These are phyloP conservation scores for Malassezia restricta DNA, from an alignment of 1,284 basidiomycete genomes.

Conservation along the genomic window DNA sequence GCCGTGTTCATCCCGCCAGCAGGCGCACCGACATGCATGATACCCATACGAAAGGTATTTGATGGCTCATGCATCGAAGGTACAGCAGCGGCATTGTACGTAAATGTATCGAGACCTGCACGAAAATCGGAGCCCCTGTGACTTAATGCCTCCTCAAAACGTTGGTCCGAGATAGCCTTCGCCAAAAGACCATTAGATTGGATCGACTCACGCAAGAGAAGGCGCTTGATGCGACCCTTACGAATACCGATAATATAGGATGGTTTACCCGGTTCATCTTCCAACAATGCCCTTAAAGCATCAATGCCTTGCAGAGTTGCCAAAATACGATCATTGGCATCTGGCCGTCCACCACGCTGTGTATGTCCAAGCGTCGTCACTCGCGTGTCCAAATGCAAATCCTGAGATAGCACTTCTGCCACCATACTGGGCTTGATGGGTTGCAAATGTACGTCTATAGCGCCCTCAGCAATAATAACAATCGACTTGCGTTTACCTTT, in stretches of 20 bases:
- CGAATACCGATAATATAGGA: slow-evolving; percentile 94
- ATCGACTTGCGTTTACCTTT: slow-evolving; percentile 94
- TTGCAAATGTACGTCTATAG: slow-evolving; percentile 71
- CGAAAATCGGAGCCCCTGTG: slow-evolving; percentile 82
- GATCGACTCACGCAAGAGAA: slow-evolving; percentile 85
- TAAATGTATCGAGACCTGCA: slow-evolving; percentile 75
- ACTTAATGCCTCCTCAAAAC: slow-evolving; percentile 76
- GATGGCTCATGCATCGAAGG: slow-evolving; percentile 51
- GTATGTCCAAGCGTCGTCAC: slow-evolving; percentile 98
- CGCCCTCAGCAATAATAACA: slow-evolving; percentile 93
- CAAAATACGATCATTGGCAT: slow-evolving; percentile 80
- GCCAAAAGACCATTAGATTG: slow-evolving; percentile 71
- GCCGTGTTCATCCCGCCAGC: slow-evolving; percentile 98
- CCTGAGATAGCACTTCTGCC: slow-evolving; percentile 72
- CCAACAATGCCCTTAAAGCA: slow-evolving; percentile 79
- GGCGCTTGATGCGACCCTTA: slow-evolving; percentile 86
- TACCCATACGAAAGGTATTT: slow-evolving; percentile 61
- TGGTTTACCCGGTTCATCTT: slow-evolving; percentile 74
- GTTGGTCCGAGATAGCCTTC: slow-evolving; percentile 65
- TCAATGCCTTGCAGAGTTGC: slow-evolving; percentile 90
- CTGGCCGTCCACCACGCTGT: slow-evolving; percentile 84
- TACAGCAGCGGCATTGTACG: slow-evolving; percentile 50
- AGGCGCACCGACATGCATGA: slow-evolving; percentile 90
- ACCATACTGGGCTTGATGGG: slow-evolving; percentile 82
- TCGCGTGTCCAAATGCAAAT: slow-evolving; percentile 81